Percentiles rank a stretch among this genome's conserved stretches.
phyloP scores from a whole-genome alignment of 2,329 filamentous ascomycete species.

The Ceratocystis cacaofunesta region DNA sequence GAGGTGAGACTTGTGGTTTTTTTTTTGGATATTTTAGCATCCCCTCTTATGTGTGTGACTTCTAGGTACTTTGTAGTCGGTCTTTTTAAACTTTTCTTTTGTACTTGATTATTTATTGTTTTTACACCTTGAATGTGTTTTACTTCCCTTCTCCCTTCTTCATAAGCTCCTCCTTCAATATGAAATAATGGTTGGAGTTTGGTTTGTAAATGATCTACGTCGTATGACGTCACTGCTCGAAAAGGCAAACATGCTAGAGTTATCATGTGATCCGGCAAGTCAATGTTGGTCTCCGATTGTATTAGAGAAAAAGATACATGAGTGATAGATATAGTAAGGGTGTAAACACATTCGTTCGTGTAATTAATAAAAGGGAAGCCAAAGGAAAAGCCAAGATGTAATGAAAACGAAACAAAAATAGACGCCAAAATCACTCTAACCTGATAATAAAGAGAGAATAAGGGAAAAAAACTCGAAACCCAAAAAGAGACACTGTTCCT shows the following conservation, averaged over 20 bases:
- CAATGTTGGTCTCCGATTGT: no score
- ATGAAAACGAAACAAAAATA: slow-evolving; percentile 7
- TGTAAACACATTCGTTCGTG: neutral
- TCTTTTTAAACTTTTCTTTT: neutral
- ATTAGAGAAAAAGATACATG: neutral
- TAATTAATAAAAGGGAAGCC: slow-evolving; percentile 22
- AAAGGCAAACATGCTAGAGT: neutral
- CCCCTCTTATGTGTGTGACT: neutral
- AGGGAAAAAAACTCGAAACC: neutral
- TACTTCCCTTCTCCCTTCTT: neutral
- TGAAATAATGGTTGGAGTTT: neutral
- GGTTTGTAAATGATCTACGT: neutral
- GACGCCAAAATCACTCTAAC: neutral
- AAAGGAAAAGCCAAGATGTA: neutral
- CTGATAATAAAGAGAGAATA: neutral
- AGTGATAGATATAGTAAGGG: neutral
- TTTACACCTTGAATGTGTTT: neutral
- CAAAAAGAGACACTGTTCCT: no score
- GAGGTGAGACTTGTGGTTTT: neutral
- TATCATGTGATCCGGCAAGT: neutral
- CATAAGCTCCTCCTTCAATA: neutral
- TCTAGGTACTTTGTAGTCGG: neutral
- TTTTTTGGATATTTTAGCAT: neutral
- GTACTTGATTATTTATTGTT: neutral
- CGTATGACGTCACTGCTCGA: neutral